These are phyloP conservation scores for Poronia punctata DNA, from an alignment of 495 filamentous ascomycete species.

Conservation along the genomic window DNA sequence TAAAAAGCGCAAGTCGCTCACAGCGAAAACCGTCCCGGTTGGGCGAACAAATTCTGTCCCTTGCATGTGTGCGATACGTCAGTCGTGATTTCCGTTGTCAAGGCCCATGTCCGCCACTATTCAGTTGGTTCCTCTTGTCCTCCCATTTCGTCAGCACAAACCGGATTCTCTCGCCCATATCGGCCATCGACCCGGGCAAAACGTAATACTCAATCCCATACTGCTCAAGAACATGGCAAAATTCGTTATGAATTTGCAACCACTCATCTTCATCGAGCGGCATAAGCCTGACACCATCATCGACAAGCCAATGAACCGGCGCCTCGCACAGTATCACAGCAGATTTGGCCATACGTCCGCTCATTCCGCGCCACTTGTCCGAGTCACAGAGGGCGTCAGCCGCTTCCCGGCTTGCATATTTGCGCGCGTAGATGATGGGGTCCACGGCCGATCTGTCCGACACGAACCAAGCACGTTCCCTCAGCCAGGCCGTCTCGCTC, in stretches of 20 bases:
- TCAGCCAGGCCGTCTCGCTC: conserved; percentile 25
- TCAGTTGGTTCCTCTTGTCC: not conserved
- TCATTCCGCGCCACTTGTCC: conserved; percentile 28
- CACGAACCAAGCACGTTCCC: conserved; percentile 32
- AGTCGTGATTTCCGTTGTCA: too few species aligned
- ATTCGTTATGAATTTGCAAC: conserved; percentile 26
- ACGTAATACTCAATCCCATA: conserved; percentile 18
- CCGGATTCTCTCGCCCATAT: conserved; percentile 4
- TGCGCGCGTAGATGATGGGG: conserved; percentile 38
- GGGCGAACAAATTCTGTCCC: too few species aligned
- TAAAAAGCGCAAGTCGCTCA: too few species aligned
- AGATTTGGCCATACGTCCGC: conserved; percentile 28
- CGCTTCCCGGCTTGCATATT: conserved; percentile 30
- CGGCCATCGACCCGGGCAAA: conserved; percentile 12
- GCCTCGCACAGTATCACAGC: conserved; percentile 42
- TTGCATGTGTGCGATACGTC: too few species aligned
- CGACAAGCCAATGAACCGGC: conserved; percentile 32
- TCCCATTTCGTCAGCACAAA: conserved; percentile 7
- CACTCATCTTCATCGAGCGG: conserved; percentile 34
- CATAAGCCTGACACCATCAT: conserved; percentile 49
- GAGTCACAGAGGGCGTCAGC: conserved; percentile 19
- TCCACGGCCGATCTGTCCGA: conserved; percentile 47
- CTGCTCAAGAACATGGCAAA: conserved; percentile 19
- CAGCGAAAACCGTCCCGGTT: too few species aligned
- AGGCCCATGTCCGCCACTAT: not conserved